Base-by-base conservation (phyloP, 2,329 filamentous ascomycete genomes). In the Penicillium sp. region DNA sequence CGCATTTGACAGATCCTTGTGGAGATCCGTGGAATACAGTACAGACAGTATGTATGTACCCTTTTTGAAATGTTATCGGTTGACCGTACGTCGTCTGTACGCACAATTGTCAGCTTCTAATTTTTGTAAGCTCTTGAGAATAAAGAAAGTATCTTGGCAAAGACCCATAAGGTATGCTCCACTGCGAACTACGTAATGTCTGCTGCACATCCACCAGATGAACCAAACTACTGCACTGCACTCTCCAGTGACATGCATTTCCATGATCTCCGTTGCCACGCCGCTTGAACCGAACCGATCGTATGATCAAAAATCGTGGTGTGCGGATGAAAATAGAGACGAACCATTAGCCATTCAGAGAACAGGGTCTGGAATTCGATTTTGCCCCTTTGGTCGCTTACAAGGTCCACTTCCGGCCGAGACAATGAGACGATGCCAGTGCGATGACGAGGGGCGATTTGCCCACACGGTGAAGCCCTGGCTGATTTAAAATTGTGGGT, bases 11-110 rank as follows among this genome's bases (percentile, higher is more conserved):
- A 37, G 18, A 58, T 56, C 50, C 45, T 42, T 60, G 54, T 52
- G 60, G 51, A 53, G 60, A 60, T 61, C 51, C 9, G 6, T 44
- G 23, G n/a, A 18, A 24, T 43, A 43, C 39, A 28, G 39, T 26
- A 36, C 13, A 5, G 4, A 18, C n/a, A 36, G 33, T 36, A 18
- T 36, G 16, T 37, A 7, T 10, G 16, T 18, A 37, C 34, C 6
- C n/a, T 18, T 19, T 16, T 39, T 40, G 37, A 37, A 24, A 24
- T 23, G 55, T 58, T 29, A 49, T 48, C 33, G 34, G 11, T 14
- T 55, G 39, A 55, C 52, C 16, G 36, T 58, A 52, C 52, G 29
- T 42, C 11, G 33, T 48, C 19, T 26, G 21, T 40, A 57, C 51
- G 40, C 18, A n/a, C n/a, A n/a, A n/a, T n/a, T n/a, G n/a, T n/a